Evolutionary conservation across 2,329 filamentous ascomycete genomes (phyloP).

Genomic region (Trichophyton benhamiae): DNA sequence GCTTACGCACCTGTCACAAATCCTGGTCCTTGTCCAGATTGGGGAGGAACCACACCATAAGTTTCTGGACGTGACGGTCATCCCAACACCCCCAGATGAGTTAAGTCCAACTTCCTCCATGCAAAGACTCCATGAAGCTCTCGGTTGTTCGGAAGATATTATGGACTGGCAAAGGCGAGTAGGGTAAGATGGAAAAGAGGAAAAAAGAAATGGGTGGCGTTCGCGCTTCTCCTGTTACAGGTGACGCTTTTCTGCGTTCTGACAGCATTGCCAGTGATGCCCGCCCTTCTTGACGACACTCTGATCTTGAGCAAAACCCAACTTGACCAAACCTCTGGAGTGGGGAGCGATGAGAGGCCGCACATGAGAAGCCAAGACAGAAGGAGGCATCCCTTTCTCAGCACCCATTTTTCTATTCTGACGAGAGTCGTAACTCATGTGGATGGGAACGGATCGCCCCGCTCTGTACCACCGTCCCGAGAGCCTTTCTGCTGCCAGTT

Average conservation of each 20-base stretch:
- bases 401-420: neutral
- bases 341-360: neutral
- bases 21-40: neutral
- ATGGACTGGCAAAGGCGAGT: neutral
- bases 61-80: neutral
- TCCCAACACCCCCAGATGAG: neutral
- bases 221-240: neutral
- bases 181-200: neutral
- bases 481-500: neutral
- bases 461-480: neutral
- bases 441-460: constrained; percentile 2
- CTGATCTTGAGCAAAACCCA: neutral
- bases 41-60: neutral
- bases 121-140: neutral
- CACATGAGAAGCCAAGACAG: neutral
- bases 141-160: neutral
- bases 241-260: neutral
- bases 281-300: neutral
- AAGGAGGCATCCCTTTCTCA: neutral
- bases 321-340: neutral
- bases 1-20: neutral
- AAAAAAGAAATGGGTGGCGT: constrained; percentile 1
- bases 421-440: neutral
- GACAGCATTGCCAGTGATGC: neutral
- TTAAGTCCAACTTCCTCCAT: neutral